A percentile compares a stretch with the other conserved stretches of the same genome.
Evolutionary conservation across 208 protist genomes (phyloP).

Genomic region (Acanthamoeba triangularis): DNA sequence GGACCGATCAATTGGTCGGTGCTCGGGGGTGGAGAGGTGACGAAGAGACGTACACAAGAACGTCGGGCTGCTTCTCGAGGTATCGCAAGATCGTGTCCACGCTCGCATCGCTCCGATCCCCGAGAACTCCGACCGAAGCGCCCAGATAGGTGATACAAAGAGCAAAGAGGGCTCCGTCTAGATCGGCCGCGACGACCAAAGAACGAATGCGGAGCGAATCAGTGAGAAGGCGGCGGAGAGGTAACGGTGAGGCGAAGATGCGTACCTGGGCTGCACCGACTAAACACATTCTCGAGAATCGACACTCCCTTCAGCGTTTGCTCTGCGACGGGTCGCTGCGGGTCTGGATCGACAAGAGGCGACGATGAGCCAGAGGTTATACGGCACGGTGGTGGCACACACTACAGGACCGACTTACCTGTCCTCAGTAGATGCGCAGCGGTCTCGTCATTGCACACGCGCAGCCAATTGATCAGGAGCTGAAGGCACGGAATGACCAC

Average conservation of each 20-base stretch:
- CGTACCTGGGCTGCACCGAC: not conserved
- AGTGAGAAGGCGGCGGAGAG: not conserved
- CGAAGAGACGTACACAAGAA: not conserved
- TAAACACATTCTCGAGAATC: not conserved
- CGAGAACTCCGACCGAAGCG: not conserved
- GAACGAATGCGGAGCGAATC: no score
- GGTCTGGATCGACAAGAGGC: not conserved
- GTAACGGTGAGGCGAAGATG: not conserved
- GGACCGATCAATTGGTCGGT: not conserved
- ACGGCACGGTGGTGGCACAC: no score
- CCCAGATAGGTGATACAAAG: conserved; percentile 21
- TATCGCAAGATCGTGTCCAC: not conserved
- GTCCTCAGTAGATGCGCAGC: not conserved
- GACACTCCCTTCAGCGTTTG: conserved; percentile 1
- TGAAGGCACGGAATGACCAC: not conserved
- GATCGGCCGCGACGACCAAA: not conserved
- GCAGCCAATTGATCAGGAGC: conserved; percentile 2
- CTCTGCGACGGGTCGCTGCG: not conserved
- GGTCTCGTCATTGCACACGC: not conserved
- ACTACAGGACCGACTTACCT: not conserved
- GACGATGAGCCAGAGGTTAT: no score
- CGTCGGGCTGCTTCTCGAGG: not conserved
- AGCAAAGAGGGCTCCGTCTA: conserved; percentile 22
- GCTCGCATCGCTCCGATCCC: not conserved
- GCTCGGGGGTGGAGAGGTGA: not conserved